A percentile compares a stretch with the other conserved stretches of the same genome.
Evolutionary conservation across 2,329 filamentous ascomycete species (phyloP).

Genomic region (Byssothecium circinans): DNA sequence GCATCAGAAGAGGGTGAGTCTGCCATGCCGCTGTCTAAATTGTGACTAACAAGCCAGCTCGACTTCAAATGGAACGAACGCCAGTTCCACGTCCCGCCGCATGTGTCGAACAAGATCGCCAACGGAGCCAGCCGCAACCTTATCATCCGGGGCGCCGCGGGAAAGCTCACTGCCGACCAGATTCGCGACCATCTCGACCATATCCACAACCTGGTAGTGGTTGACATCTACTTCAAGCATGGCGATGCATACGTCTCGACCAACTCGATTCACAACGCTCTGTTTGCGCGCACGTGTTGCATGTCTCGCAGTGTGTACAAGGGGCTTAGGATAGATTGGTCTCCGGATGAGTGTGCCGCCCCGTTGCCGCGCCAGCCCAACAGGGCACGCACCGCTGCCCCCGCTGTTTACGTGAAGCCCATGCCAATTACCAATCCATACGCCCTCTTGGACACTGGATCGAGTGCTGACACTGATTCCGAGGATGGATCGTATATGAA

Average conservation of each 20-base stretch:
- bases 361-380: slow-evolving; percentile 48
- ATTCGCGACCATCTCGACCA: slow-evolving; percentile 78
- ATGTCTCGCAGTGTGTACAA: slow-evolving; percentile 69
- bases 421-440: slow-evolving; percentile 34
- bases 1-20: slow-evolving; percentile 65
- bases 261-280: slow-evolving; percentile 75
- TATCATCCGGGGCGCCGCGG: slow-evolving; percentile 61
- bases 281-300: slow-evolving; percentile 79
- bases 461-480: slow-evolving; percentile 27
- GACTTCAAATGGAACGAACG: slow-evolving; percentile 69
- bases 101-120: slow-evolving; percentile 66
- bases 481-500: slow-evolving; percentile 27
- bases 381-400: slow-evolving; percentile 12
- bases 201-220: slow-evolving; percentile 75
- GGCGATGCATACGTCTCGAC: slow-evolving; percentile 69
- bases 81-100: slow-evolving; percentile 66
- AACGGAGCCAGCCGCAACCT: slow-evolving; percentile 74
- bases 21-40: no score
- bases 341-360: slow-evolving; percentile 70
- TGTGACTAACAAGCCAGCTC: no score
- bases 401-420: slow-evolving; percentile 16
- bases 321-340: slow-evolving; percentile 69
- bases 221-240: slow-evolving; percentile 62
- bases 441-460: slow-evolving; percentile 32
- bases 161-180: slow-evolving; percentile 61